Conservation (phyloP, 2,329 filamentous ascomycete genomes). For the Coniochaeta sp. region DNA sequence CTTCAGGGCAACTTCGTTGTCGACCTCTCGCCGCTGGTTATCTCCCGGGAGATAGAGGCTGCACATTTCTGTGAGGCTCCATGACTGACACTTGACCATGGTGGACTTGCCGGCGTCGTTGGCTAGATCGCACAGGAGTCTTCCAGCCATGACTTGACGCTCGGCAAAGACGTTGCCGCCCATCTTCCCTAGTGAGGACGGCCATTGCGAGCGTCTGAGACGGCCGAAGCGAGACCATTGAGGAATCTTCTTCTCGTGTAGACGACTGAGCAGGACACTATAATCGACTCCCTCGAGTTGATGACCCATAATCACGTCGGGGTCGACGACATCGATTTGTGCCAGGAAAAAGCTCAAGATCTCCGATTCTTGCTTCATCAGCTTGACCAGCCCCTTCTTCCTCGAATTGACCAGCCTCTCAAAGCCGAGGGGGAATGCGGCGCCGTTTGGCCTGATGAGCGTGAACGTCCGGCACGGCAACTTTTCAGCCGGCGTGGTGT, state of each 20-base stretch:
- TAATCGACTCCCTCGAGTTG: slow-evolving; percentile 97
- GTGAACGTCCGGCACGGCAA: slow-evolving; percentile 89
- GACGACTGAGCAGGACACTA: slow-evolving; percentile 76
- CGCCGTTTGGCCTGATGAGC: slow-evolving; percentile 71
- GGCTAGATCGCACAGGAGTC: slow-evolving; percentile 85
- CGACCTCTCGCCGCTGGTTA: slow-evolving; percentile 71
- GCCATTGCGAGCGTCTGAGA: slow-evolving; percentile 79
- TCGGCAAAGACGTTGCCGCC: slow-evolving; percentile 91
- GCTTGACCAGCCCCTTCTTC: slow-evolving; percentile 68
- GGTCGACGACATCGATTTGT: slow-evolving; percentile 79
- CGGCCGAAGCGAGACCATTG: slow-evolving; percentile 93
- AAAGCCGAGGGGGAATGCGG: slow-evolving; percentile 78
- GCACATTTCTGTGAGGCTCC: slow-evolving; percentile 98
- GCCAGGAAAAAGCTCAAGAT: slow-evolving; percentile 85
- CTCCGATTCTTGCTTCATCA: slow-evolving; percentile 77
- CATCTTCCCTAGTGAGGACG: slow-evolving; percentile 74
- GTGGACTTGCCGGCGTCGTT: slow-evolving; percentile 96
- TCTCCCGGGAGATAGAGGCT: slow-evolving; percentile 73
- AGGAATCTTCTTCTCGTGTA: slow-evolving; percentile 84
- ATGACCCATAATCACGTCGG: slow-evolving; percentile 89
- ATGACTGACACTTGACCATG: slow-evolving; percentile 96
- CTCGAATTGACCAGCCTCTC: slow-evolving; percentile 67
- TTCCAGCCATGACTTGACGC: slow-evolving; percentile 79
- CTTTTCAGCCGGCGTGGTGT: slow-evolving; percentile 83
- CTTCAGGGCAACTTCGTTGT: slow-evolving; percentile 80